Evolutionary conservation across 2,329 filamentous ascomycete genomes (phyloP), one percentile per base, ranked within the genome.

Genomic region (Parastagonospora avenae): DNA sequence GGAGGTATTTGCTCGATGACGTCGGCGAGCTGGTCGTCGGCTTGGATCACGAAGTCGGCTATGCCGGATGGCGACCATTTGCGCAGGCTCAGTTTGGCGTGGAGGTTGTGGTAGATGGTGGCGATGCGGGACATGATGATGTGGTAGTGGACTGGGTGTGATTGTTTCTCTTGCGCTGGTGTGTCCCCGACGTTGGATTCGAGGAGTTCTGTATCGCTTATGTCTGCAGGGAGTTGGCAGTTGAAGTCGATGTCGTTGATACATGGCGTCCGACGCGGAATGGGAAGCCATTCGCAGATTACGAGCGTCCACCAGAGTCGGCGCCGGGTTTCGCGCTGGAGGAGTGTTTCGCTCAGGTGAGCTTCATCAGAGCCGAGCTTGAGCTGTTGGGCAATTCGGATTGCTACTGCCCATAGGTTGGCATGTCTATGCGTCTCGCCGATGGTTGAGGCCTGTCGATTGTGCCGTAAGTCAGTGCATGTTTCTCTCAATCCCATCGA

Each of bases 291-390:
- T 32, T 57, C 54, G 33, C 50, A 54, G 24, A 57, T 50, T 5
- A 57, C 45, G 12, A 57, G 38, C 2, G 54, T 54, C 54, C 54
- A 57, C 54, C 54, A 57, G 11, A 57, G 51, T 14, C 54, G 31
- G 31, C 54, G 44, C 14, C 54, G 54, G 12, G 45, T 39, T 27
- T 54, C 54, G 15, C 48, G 47, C 29, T 57, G 33, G 5, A 57
- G 19, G 2, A 48, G 11, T 6, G 41, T 47, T 27, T 57, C 50
- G 24, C 31, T 27, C 9, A 45, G 31, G 32, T 54, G 46, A 1
- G 33, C 24, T 9, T 35, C 24, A 14, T 57, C 54, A 1, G 48
- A 52, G 4, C 54, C 54, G 19, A 57, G 32, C 11, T 50, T 47
- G 9, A 54, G 51, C 29, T 57, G 44, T 29, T 57, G 40, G 8